Evolutionary conservation across 768 basidiomycete genomes (phyloP), one percentile per base, ranked within the genome.

Genomic region (Neoboletus magnificus): DNA sequence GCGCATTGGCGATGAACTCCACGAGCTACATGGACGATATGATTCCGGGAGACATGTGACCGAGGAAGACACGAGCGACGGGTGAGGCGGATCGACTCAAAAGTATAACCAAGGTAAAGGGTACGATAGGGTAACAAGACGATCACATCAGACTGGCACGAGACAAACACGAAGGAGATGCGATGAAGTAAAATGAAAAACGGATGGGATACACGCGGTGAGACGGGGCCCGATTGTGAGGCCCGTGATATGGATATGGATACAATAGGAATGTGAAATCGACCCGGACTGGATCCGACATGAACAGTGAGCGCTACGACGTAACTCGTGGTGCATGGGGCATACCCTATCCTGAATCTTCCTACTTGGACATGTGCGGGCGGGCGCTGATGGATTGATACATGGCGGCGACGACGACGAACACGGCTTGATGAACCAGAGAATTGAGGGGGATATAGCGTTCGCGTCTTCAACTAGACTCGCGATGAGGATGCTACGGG

Each of bases 401-500:
- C 32, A 18, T 12, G 22, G 18, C n/a, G 22, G 8, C 35, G 47
- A 37, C 15, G 18, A 48, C 9, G 27, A 32, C 35, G 13, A 37
- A 30, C 36, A 42, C 2, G 18, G 3, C 18, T 25, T 18, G 29
- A 27, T 18, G 29, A 27, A 30, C 20, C 12, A 27, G 23, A 18
- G 23, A 25, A 13, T 2, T 7, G n/a, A 18, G 33, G 33, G 2
- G 9, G 25, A 18, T 27, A 27, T 6, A 27, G 36, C 15, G n/a
- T 33, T 12, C 41, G 30, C 10, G 23, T 27, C 33, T 9, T 23
- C 4, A 11, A 18, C 42, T 45, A 60, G 27, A 46, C 40, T 4
- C 23, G 50, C 29, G 54, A 62, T 5, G 61, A 50, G 16, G 62
- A 63, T 30, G 54, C 51, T 37, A 56, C 45, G 12, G 41, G 50